phyloP scores from a whole-genome alignment of 768 basidiomycete genomes.

The Trametes punicea region DNA sequence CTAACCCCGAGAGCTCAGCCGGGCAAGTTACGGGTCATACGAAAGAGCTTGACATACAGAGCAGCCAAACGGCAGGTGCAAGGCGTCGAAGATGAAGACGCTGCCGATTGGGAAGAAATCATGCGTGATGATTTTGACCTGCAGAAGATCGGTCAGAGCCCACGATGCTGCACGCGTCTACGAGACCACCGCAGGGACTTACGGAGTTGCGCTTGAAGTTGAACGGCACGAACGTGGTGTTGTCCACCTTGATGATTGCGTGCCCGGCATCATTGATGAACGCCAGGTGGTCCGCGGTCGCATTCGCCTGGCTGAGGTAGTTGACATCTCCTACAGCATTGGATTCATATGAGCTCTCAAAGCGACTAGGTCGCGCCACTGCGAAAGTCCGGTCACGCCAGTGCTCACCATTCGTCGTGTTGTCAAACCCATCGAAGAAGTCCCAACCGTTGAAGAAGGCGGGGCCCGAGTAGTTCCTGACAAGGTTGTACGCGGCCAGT shows the following conservation, averaged over 20 bases:
- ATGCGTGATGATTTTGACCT: slow-evolving; percentile 44
- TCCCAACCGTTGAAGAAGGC: slow-evolving; percentile 44
- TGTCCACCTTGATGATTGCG: slow-evolving; percentile 74
- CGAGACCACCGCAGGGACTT: not conserved
- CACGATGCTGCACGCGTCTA: no score
- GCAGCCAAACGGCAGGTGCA: slow-evolving; percentile 55
- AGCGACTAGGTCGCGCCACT: no score
- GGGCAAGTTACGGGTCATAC: no score
- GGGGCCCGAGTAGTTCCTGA: slow-evolving; percentile 34
- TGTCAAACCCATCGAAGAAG: slow-evolving; percentile 38
- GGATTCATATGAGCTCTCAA: slow-evolving; percentile 25
- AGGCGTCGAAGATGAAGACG: slow-evolving; percentile 44
- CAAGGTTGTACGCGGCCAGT: slow-evolving; percentile 3
- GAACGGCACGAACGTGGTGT: slow-evolving; percentile 50
- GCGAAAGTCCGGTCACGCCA: not conserved
- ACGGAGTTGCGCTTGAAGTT: slow-evolving; percentile 62
- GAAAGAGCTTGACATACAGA: slow-evolving; percentile 36
- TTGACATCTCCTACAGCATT: slow-evolving; percentile 60
- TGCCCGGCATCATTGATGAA: slow-evolving; percentile 58
- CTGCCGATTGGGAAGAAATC: slow-evolving; percentile 41
- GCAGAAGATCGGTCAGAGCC: not conserved
- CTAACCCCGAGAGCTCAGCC: slow-evolving; percentile 6
- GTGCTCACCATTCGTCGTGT: slow-evolving; percentile 33
- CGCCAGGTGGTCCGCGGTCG: slow-evolving; percentile 47
- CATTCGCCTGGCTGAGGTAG: slow-evolving; percentile 48